Conservation (phyloP, 768 basidiomycete genomes). For the Lentinula raphanica region DNA sequence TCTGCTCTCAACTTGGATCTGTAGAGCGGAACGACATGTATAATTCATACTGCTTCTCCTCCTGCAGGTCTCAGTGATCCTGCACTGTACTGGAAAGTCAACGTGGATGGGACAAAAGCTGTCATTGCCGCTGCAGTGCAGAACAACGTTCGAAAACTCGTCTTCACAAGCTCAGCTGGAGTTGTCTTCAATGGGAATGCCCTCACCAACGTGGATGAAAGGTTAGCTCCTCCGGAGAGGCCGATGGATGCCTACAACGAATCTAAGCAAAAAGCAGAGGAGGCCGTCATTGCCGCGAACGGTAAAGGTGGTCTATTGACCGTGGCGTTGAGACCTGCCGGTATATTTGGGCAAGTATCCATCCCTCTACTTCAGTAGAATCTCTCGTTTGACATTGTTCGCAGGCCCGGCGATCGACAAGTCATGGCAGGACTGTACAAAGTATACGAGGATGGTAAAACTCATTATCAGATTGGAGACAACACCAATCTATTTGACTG, state of each 20-base stretch:
- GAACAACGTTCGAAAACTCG: conserved; percentile 74
- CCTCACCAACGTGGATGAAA: conserved; percentile 84
- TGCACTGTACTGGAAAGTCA: conserved; percentile 84
- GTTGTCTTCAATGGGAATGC: conserved; percentile 83
- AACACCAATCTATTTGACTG: conserved; percentile 94
- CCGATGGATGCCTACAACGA: conserved; percentile 91
- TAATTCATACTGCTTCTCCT: conserved; percentile 93
- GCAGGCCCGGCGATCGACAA: conserved; percentile 88
- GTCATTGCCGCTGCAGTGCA: conserved; percentile 78
- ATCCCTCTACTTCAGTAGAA: not conserved
- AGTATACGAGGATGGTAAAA: conserved; percentile 77
- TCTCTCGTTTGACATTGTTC: conserved; percentile 1
- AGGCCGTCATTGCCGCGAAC: conserved; percentile 79
- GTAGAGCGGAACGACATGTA: conserved; percentile 79
- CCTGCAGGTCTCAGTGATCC: conserved; percentile 60
- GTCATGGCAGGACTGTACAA: conserved; percentile 72
- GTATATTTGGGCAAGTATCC: conserved; percentile 83
- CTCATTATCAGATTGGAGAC: conserved; percentile 89
- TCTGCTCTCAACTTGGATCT: conserved; percentile 3
- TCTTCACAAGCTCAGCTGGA: conserved; percentile 92
- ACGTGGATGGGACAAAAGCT: conserved; percentile 85
- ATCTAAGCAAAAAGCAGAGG: conserved; percentile 88
- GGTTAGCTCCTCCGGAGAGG: conserved; percentile 65
- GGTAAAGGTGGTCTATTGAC: conserved; percentile 80
- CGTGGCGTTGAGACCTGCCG: conserved; percentile 85